These are phyloP conservation scores for Brassica carinata DNA, from an alignment of 345 rosid species.

Conservation along the genomic window DNA sequence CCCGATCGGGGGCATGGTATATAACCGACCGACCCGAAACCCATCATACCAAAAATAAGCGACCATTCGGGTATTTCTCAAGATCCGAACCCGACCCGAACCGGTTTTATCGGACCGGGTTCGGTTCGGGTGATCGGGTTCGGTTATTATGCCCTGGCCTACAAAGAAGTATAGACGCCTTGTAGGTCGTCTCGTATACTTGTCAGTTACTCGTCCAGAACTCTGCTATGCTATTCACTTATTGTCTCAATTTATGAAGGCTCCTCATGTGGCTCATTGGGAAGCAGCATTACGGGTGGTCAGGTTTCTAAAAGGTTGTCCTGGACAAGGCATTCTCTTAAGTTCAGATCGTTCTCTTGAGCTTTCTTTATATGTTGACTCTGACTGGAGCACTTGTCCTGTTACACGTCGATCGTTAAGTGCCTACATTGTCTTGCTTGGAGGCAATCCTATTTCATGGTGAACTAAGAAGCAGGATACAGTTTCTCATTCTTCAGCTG, in stretches of 20 bases:
- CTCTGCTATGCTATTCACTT: neutral
- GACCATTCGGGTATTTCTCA: too few species aligned
- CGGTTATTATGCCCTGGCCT: too few species aligned
- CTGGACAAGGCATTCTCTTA: neutral
- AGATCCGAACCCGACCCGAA: too few species aligned
- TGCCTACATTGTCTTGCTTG: neutral
- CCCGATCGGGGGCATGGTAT: too few species aligned
- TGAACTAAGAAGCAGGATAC: neutral
- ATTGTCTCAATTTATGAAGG: neutral
- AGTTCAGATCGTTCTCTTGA: neutral
- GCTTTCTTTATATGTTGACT: neutral
- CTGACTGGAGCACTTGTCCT: neutral
- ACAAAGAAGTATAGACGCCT: neutral
- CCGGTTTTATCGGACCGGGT: too few species aligned
- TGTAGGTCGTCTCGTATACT: neutral
- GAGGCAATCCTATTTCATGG: neutral
- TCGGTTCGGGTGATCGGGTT: too few species aligned
- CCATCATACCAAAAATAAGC: too few species aligned
- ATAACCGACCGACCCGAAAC: too few species aligned
- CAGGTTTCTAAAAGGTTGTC: neutral
- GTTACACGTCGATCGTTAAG: neutral
- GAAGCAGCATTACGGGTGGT: neutral
- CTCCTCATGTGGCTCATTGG: neutral
- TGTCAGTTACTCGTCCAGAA: neutral
- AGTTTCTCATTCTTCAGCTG: neutral